These are phyloP conservation scores for Spathaspora arborariae DNA, from an alignment of 805 yeast genomes.

Conservation along the genomic window DNA sequence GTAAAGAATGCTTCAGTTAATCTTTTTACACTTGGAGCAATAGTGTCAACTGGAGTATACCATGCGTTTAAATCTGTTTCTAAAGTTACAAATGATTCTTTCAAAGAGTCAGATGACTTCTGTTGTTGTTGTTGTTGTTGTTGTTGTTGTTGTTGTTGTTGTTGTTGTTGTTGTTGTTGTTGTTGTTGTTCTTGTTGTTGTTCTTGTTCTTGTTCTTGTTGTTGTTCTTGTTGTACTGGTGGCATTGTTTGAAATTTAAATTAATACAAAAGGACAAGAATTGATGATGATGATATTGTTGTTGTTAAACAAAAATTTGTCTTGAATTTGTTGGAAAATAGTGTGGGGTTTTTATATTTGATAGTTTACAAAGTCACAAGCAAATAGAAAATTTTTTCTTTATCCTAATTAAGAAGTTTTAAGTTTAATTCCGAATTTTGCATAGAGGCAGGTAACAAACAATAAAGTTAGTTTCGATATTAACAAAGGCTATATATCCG, in stretches of 20 bases:
- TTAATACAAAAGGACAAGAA: too few species aligned
- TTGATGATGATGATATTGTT: too few species aligned
- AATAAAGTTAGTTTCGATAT: too few species aligned
- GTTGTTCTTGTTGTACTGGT: not conserved
- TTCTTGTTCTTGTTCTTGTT: not conserved
- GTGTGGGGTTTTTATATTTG: not conserved
- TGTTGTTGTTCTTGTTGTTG: not conserved
- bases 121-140: not conserved
- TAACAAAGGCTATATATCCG: too few species aligned
- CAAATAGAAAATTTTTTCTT: not conserved
- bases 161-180: too few species aligned
- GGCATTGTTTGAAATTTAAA: not conserved
- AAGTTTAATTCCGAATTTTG: too few species aligned
- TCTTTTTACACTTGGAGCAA: slow-evolving; percentile 43
- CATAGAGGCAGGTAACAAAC: too few species aligned
- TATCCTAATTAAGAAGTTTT: not conserved
- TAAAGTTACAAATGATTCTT: not conserved
- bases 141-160: not conserved
- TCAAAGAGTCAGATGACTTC: too few species aligned
- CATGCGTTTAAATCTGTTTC: not conserved
- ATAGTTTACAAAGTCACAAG: not conserved
- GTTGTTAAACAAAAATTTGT: not conserved
- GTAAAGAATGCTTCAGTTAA: slow-evolving; percentile 42
- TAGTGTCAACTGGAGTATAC: slow-evolving; percentile 47
- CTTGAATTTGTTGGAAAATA: not conserved